phyloP scores from a whole-genome alignment of 2,329 filamentous ascomycete genomes.

The Cylindrodendrum hubeiense region DNA sequence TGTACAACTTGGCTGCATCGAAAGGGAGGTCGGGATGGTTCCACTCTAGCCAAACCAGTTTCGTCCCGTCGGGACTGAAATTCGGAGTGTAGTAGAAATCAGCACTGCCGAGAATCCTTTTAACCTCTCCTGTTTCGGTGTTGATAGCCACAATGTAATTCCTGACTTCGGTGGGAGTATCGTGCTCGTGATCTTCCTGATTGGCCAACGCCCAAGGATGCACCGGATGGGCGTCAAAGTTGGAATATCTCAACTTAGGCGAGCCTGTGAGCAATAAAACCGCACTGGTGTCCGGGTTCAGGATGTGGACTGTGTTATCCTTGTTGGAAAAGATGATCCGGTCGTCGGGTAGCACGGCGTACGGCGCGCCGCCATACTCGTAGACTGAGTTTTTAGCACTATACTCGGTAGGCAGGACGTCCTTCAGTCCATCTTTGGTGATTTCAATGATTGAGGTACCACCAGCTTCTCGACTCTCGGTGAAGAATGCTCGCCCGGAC shows the following conservation, averaged over 20 bases:
- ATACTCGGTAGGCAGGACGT: conserved; percentile 58
- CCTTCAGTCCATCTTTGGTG: conserved; percentile 45
- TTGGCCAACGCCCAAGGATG: conserved; percentile 61
- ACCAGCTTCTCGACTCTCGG: conserved; percentile 55
- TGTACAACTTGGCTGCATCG: conserved; percentile 58
- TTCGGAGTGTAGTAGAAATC: conserved; percentile 67
- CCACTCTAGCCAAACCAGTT: conserved; percentile 67
- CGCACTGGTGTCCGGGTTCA: conserved; percentile 53
- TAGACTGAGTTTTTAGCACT: conserved; percentile 61
- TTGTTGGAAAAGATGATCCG: conserved; percentile 61
- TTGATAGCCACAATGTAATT: conserved; percentile 57
- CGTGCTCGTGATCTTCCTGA: conserved; percentile 62
- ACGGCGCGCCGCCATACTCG: conserved; percentile 64
- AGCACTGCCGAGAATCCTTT: conserved; percentile 55
- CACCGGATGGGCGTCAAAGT: conserved; percentile 58
- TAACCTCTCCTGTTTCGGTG: conserved; percentile 54
- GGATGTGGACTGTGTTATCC: conserved; percentile 56
- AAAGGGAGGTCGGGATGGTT: conserved; percentile 66
- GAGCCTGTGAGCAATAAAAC: conserved; percentile 49
- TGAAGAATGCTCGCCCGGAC: conserved; percentile 52
- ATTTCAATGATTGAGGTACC: conserved; percentile 59
- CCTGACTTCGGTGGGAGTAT: conserved; percentile 48
- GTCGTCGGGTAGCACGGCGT: conserved; percentile 53
- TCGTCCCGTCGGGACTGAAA: conserved; percentile 60
- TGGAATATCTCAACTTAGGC: conserved; percentile 56